These are phyloP conservation scores for Nannochloropsis oceanica DNA, from an alignment of 108 stramenopile species.

Conservation along the genomic window DNA sequence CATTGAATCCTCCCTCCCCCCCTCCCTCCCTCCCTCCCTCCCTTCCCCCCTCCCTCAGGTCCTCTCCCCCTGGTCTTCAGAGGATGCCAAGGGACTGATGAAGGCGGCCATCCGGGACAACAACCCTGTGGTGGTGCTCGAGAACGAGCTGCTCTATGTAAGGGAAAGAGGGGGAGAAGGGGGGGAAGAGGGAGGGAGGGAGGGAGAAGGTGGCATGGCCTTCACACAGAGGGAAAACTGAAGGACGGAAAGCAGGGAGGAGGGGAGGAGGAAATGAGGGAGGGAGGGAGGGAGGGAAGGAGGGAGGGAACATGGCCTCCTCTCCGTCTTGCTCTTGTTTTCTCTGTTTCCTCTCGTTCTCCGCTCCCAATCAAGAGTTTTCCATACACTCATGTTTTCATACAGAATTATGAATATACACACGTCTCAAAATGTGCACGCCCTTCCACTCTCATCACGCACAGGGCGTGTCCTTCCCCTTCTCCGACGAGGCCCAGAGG, in stretches of 20 bases:
- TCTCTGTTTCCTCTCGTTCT: too few relatives aligned
- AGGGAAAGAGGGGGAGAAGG: neutral
- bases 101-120: constrained; percentile 98
- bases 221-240: too few relatives aligned
- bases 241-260: too few relatives aligned
- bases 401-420: neutral
- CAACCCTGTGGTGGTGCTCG: constrained; percentile 93
- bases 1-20: neutral
- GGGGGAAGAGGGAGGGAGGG: neutral
- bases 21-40: neutral
- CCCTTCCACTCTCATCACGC: neutral
- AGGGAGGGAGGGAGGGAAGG: too few relatives aligned
- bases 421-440: neutral
- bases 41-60: neutral
- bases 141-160: constrained; percentile 91
- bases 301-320: too few relatives aligned
- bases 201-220: neutral
- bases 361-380: neutral
- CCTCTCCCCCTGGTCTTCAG: constrained; percentile 79
- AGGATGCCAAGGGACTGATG: constrained; percentile 94
- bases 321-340: too few relatives aligned
- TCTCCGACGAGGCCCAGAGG: constrained; percentile 71
- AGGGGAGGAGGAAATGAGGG: too few relatives aligned
- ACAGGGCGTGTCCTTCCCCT: constrained; percentile 66
- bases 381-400: neutral